Evolutionary conservation across 768 basidiomycete species (phyloP).

Genomic region (Gelatoporia subvermispora): DNA sequence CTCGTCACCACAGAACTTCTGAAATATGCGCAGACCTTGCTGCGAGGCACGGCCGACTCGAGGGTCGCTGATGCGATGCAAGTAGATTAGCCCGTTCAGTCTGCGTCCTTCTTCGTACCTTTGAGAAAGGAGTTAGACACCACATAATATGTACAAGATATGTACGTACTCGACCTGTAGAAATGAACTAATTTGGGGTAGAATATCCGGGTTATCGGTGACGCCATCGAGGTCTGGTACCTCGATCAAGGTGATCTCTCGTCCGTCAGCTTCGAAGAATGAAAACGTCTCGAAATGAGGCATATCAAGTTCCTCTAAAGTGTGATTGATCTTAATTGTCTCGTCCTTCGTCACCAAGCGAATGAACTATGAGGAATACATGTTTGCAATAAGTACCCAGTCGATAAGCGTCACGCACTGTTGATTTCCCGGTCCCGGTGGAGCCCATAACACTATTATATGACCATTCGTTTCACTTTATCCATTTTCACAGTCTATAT

Average conservation of each 20-base stretch:
- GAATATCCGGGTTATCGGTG: constrained; percentile 4
- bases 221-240: constrained; percentile 10
- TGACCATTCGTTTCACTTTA: too few relatives aligned
- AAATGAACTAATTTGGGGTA: not conserved
- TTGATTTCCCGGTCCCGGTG: not conserved
- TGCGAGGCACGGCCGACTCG: constrained; percentile 27
- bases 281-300: constrained; percentile 1
- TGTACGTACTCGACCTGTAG: not conserved
- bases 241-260: constrained; percentile 8
- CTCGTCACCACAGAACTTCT: constrained; percentile 29
- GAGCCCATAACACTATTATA: not conserved
- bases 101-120: constrained; percentile 11
- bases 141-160: not conserved
- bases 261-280: constrained; percentile 1
- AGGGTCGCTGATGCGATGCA: constrained; percentile 30
- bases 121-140: not conserved
- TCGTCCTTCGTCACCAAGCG: constrained; percentile 29
- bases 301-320: constrained; percentile 1
- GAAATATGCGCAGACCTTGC: constrained; percentile 30
- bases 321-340: not conserved
- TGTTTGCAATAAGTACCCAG: not conserved
- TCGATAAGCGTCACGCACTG: not conserved
- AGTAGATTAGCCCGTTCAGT: constrained; percentile 28
- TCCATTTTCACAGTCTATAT: too few relatives aligned
- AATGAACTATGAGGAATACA: constrained; percentile 38